These are phyloP conservation scores for Beta vulgaris DNA, from an alignment of 148 eudicot species.

Conservation along the genomic window DNA sequence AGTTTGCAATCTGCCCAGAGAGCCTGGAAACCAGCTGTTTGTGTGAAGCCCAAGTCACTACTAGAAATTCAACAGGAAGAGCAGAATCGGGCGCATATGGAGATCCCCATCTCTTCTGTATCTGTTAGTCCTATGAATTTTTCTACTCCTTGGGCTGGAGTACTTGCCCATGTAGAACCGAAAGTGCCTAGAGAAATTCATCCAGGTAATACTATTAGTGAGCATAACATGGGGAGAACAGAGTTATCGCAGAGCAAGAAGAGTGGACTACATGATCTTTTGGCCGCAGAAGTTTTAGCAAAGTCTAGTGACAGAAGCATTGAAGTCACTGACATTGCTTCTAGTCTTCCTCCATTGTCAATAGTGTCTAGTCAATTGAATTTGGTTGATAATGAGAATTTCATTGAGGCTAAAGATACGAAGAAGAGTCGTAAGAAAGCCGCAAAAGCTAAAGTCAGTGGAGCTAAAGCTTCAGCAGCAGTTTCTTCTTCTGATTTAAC, in stretches of 20 bases:
- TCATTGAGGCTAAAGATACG: conserved; percentile 89
- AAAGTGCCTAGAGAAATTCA: conserved; percentile 37
- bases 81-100: conserved; percentile 56
- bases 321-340: conserved; percentile 33
- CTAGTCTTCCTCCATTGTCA: conserved; percentile 36
- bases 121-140: conserved; percentile 44
- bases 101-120: conserved; percentile 37
- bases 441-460: conserved; percentile 69
- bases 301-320: conserved; percentile 43
- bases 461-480: conserved; percentile 43
- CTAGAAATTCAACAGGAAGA: conserved; percentile 97
- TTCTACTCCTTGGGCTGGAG: conserved; percentile 78
- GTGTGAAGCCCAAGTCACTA: conserved; percentile 80
- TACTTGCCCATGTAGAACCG: conserved; percentile 41
- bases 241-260: conserved; percentile 53
- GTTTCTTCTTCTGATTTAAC: conserved; percentile 38
- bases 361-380: conserved; percentile 33
- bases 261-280: conserved; percentile 71
- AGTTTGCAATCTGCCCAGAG: conserved; percentile 41
- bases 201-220: conserved; percentile 29
- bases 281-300: conserved; percentile 52
- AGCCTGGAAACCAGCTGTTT: conserved; percentile 89
- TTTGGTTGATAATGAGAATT: conserved; percentile 47
- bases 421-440: conserved; percentile 91
- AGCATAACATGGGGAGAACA: conserved; percentile 27